Percentiles rank a stretch among this genome's conserved stretches.
Evolutionary conservation across 805 yeast species (phyloP).

Genomic region (Candida taoyuanica): DNA sequence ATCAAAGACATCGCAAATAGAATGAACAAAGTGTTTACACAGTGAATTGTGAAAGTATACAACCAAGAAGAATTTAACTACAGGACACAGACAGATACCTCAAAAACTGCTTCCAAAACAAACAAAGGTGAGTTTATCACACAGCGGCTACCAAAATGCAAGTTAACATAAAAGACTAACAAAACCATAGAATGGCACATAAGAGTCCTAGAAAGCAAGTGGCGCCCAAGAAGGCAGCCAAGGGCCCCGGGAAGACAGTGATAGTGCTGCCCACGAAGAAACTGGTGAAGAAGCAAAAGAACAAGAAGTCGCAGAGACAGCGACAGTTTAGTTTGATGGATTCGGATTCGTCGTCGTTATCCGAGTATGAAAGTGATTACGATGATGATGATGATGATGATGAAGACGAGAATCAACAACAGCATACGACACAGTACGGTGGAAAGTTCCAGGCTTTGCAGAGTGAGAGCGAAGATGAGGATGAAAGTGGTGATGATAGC

Average conservation of each 20-base stretch:
- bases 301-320: slow-evolving; percentile 22
- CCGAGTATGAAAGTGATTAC: slow-evolving; percentile 35
- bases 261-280: slow-evolving; percentile 21
- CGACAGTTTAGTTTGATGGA: slow-evolving; percentile 41
- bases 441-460: slow-evolving; percentile 31
- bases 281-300: slow-evolving; percentile 3
- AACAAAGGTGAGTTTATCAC: background rate
- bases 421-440: slow-evolving; percentile 1
- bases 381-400: slow-evolving; percentile 20
- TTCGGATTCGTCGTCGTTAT: slow-evolving; percentile 37
- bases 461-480: slow-evolving; percentile 29
- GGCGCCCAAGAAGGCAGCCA: slow-evolving; percentile 25
- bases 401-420: slow-evolving; percentile 16
- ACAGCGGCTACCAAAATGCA: slow-evolving; percentile 1
- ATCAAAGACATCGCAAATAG: no score
- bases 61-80: no score
- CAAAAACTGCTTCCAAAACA: background rate
- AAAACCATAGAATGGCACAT: slow-evolving; percentile 10
- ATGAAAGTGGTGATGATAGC: slow-evolving; percentile 24
- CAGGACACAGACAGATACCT: background rate
- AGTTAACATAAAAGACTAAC: background rate
- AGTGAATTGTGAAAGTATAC: no score
- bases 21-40: no score
- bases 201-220: slow-evolving; percentile 21
- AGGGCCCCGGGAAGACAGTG: slow-evolving; percentile 28